Conservation (phyloP, 1,284 basidiomycete species). For the Vanrija humicola region DNA sequence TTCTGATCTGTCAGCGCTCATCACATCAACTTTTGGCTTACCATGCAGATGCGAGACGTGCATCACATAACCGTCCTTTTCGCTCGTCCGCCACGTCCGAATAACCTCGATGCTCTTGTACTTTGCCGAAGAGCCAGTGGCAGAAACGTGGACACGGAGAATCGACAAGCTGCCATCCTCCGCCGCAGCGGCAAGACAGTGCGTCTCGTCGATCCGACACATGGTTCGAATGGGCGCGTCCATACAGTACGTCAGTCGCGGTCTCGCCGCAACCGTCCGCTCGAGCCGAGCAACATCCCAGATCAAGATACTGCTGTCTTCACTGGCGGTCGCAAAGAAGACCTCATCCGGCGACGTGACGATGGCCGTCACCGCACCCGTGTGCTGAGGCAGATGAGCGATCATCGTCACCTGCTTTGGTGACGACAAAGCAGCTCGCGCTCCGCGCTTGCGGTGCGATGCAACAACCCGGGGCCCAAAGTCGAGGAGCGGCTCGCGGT, state of each 20-base stretch:
- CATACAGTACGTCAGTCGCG: conserved; percentile 39
- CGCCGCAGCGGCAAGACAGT: conserved; percentile 83
- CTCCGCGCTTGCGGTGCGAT: conserved; percentile 66
- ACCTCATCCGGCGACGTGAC: conserved; percentile 87
- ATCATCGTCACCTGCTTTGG: conserved; percentile 68
- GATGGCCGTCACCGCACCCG: conserved; percentile 70
- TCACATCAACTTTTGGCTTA: conserved; percentile 9
- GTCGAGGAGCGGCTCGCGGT: conserved; percentile 74
- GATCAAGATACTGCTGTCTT: conserved; percentile 76
- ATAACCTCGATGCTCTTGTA: conserved; percentile 72
- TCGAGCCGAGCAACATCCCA: conserved; percentile 79
- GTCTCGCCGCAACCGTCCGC: conserved; percentile 58
- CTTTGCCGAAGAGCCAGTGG: conserved; percentile 62
- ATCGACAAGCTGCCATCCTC: conserved; percentile 82
- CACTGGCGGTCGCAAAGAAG: conserved; percentile 87
- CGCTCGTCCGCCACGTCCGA: conserved; percentile 27
- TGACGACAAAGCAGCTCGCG: conserved; percentile 55
- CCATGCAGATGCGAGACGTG: conserved; percentile 33
- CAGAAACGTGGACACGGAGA: conserved; percentile 69
- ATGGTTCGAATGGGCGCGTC: conserved; percentile 71
- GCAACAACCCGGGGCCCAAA: conserved; percentile 82
- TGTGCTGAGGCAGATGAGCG: conserved; percentile 80
- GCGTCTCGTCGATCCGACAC: conserved; percentile 74
- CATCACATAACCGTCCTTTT: conserved; percentile 30
- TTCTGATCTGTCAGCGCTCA: conserved; percentile 25